Percentiles rank a stretch among this genome's conserved stretches.
These are phyloP conservation scores for Xylaria sp. DNA, from an alignment of 2,329 filamentous ascomycete species.

Conservation along the genomic window DNA sequence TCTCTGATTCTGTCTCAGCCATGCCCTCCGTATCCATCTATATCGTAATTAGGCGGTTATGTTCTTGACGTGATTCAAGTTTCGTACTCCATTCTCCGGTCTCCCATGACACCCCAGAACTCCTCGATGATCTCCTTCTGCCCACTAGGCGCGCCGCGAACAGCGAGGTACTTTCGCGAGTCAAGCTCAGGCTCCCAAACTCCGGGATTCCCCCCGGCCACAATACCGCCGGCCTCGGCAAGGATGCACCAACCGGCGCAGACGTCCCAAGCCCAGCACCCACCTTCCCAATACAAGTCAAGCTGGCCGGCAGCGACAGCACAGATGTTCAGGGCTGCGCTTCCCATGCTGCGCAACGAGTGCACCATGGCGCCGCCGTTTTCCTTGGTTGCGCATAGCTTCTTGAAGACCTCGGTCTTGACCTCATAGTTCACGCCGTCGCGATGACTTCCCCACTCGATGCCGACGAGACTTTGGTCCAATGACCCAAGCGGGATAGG, in stretches of 20 bases:
- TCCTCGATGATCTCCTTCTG: constrained; percentile 72
- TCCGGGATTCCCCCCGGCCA: constrained; percentile 79
- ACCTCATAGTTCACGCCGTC: constrained; percentile 76
- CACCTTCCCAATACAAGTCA: constrained; percentile 84
- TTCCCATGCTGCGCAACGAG: constrained; percentile 75
- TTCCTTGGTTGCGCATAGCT: constrained; percentile 67
- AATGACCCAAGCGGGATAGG: constrained; percentile 70
- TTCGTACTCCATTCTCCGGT: constrained; percentile 62
- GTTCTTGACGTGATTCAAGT: constrained; percentile 38
- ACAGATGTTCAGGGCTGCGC: constrained; percentile 80
- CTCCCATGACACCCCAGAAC: constrained; percentile 71
- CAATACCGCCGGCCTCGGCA: constrained; percentile 76
- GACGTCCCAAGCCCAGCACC: constrained; percentile 88
- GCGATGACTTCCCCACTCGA: constrained; percentile 79
- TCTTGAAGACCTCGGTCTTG: constrained; percentile 74
- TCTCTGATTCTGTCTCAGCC: constrained; percentile 30
- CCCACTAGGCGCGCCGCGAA: constrained; percentile 68
- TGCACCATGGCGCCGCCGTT: constrained; percentile 81
- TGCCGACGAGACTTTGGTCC: constrained; percentile 71
- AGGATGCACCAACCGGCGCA: constrained; percentile 84
- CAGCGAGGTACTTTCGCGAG: constrained; percentile 69
- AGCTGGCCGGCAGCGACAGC: constrained; percentile 76
- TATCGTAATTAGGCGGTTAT: neutral
- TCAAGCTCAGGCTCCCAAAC: constrained; percentile 74
- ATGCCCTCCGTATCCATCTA: constrained; percentile 3